These are phyloP conservation scores for Tylopilus intermedius DNA, from an alignment of 768 basidiomycete genomes.

Conservation along the genomic window DNA sequence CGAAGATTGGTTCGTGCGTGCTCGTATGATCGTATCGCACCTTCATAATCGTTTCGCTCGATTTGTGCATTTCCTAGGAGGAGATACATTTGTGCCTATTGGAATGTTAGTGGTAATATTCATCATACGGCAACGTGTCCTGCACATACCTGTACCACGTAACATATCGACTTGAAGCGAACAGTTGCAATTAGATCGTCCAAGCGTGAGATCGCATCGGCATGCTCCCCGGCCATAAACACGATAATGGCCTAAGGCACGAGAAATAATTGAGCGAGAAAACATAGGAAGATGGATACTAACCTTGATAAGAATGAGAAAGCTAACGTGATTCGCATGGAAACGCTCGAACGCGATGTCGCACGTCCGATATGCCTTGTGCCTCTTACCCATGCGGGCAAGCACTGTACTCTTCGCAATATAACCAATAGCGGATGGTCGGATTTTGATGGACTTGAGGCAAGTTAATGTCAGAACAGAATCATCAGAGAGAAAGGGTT, in stretches of 20 bases:
- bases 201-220: background rate
- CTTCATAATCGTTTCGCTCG: background rate
- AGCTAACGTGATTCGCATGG: background rate
- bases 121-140: background rate
- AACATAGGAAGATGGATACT: background rate
- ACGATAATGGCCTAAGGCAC: background rate
- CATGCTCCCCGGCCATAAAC: background rate
- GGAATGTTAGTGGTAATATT: background rate
- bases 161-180: background rate
- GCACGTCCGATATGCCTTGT: background rate
- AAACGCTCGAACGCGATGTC: background rate
- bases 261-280: background rate
- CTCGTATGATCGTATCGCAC: background rate
- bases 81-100: background rate
- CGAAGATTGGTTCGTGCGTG: background rate
- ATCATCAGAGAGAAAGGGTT: background rate
- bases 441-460: background rate
- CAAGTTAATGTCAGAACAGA: background rate
- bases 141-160: background rate
- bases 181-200: background rate
- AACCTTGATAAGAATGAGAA: background rate
- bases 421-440: conserved; percentile 1
- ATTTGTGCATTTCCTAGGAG: background rate
- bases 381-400: background rate
- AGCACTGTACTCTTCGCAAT: conserved; percentile 2